Evolutionary conservation across 768 basidiomycete species (phyloP), one percentile per base, ranked within the genome.

Genomic region (Russula compacta): DNA sequence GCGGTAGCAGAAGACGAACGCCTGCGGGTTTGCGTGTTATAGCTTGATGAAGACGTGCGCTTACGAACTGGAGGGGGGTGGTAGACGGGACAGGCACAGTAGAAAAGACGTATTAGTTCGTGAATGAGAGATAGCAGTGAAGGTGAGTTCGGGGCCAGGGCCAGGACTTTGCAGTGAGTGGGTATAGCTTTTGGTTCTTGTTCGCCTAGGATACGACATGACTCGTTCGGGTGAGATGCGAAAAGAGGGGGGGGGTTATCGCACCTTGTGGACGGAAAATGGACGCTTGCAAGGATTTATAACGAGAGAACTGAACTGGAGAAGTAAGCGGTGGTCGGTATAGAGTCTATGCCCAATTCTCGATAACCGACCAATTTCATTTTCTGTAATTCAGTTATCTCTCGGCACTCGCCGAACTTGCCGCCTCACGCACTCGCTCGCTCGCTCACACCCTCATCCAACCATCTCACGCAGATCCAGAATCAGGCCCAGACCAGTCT

Each of bases 211-310:
- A 10, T 29, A 49, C 38, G 61, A 62, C 61, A 62, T 62, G 43
- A 12, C 46, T 29, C 19, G 46, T 58, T 62, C 61, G 61, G 61
- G 51, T 58, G 56, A 62, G 61, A 62, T 35, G 56, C 61, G 61
- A 62, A 39, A 24, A 15, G 9, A 6, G 36, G 19, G 15, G 3
- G 51, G 21, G 50, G n/a, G 38, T 14, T 49, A 42, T 48, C 51
- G n/a, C 56, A 58, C 61, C 56, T 58, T 58, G 48, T 8, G 2
- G 19, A 12, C 7, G 43, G 40, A 7, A 32, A 35, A 14, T 29
- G 24, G 24, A 29, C 17, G 1, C 17, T 21, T 43, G 42, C 8
- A 19, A 4, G n/a, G 52, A 15, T 43, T 46, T 47, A 59, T 53
- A 59, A 21, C 4, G 8, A 24, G 36, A 4, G 36, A 36, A 5